Percentiles rank a stretch among this genome's conserved stretches.
Conservation (phyloP, 2,329 filamentous ascomycete genomes). For the Diaporthe vexans region DNA sequence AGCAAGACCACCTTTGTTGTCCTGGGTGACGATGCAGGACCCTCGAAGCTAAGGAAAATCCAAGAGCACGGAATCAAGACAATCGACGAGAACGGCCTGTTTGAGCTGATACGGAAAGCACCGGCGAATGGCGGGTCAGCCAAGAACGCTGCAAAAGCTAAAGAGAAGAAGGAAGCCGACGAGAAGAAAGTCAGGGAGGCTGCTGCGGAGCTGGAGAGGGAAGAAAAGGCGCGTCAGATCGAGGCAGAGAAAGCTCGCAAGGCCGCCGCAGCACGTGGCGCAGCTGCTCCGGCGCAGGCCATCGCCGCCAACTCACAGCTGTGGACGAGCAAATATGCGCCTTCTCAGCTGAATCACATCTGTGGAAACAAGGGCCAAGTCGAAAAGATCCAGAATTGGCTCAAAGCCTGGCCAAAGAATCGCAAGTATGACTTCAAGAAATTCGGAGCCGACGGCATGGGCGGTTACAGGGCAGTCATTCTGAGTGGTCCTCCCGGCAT, state of each 20-base stretch:
- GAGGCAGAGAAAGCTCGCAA: conserved; percentile 69
- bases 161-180: conserved; percentile 87
- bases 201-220: conserved; percentile 86
- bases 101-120: conserved; percentile 83
- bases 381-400: conserved; percentile 90
- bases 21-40: conserved; percentile 90
- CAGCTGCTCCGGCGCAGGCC: conserved; percentile 54
- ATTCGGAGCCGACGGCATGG: conserved; percentile 86
- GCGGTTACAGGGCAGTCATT: conserved; percentile 89
- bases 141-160: conserved; percentile 87
- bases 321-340: conserved; percentile 97
- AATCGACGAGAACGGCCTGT: conserved; percentile 93
- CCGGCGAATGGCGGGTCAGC: conserved; percentile 90
- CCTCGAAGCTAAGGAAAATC: conserved; percentile 92
- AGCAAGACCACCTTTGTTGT: conserved; percentile 96
- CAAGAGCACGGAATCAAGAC: conserved; percentile 84
- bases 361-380: conserved; percentile 94
- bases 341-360: conserved; percentile 85
- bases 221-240: conserved; percentile 74
- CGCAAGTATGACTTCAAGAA: conserved; percentile 86
- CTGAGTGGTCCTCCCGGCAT: conserved; percentile 96
- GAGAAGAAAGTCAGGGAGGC: conserved; percentile 85
- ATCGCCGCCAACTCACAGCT: conserved; percentile 72
- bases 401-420: conserved; percentile 83
- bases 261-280: conserved; percentile 59